Percentiles rank a stretch among this genome's conserved stretches.
Conservation (phyloP, 805 yeast species). For the Kodamaea leandrae region DNA sequence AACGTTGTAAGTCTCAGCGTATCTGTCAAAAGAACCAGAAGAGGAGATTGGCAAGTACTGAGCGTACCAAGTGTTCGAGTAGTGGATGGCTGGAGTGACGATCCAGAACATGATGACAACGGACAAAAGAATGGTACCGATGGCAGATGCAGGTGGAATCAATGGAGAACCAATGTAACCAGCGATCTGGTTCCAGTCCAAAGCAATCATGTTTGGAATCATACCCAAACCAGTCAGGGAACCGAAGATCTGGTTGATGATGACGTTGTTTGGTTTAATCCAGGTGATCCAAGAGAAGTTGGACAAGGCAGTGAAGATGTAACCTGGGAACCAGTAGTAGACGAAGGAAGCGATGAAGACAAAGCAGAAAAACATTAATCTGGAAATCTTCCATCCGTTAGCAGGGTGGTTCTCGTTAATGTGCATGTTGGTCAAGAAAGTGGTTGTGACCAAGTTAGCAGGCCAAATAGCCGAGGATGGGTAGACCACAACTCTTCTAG, state of each 20-base stretch:
- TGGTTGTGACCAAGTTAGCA: constrained; percentile 54
- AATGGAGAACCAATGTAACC: constrained; percentile 60
- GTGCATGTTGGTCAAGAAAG: constrained; percentile 54
- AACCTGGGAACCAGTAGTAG: constrained; percentile 53
- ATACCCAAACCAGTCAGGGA: constrained; percentile 58
- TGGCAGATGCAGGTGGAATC: constrained; percentile 57
- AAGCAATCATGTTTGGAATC: constrained; percentile 52
- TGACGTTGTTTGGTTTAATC: constrained; percentile 59
- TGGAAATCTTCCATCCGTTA: constrained; percentile 59
- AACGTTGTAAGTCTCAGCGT: constrained; percentile 49
- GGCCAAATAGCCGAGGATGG: constrained; percentile 77
- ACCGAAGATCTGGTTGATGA: constrained; percentile 67
- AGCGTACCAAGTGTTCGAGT: constrained; percentile 56
- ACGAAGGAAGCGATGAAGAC: constrained; percentile 17
- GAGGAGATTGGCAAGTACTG: constrained; percentile 57
- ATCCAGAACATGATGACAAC: constrained; percentile 46
- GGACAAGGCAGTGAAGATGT: constrained; percentile 55
- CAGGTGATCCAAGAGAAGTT: constrained; percentile 64
- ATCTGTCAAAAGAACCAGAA: constrained; percentile 49
- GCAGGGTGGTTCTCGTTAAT: constrained; percentile 50
- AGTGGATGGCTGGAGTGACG: constrained; percentile 51
- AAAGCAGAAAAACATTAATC: constrained; percentile 16
- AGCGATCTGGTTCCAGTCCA: constrained; percentile 67
- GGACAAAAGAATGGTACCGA: constrained; percentile 41
- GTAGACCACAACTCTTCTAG: constrained; percentile 55